phyloP scores from a whole-genome alignment of 2,329 filamentous ascomycete genomes.

The Aspergillus fijiensis region DNA sequence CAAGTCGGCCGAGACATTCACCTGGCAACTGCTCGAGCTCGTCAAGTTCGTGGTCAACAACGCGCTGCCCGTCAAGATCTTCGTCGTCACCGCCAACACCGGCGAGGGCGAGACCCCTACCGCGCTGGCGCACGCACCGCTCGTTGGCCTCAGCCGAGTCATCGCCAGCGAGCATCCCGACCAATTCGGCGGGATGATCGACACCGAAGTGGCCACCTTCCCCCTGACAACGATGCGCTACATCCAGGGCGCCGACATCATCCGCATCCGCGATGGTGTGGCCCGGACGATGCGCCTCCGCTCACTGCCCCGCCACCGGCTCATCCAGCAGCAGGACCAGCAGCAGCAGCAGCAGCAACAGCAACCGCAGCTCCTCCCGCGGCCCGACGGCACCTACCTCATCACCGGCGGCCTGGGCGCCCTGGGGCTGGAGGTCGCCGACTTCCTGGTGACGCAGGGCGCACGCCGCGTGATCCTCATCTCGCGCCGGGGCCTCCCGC shows the following conservation, averaged over 20 bases:
- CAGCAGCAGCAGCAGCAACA: too few species aligned
- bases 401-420: constrained; percentile 46
- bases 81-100: constrained; percentile 31
- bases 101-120: constrained; percentile 27
- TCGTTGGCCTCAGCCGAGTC: neutral
- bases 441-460: constrained; percentile 42
- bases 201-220: constrained; percentile 33
- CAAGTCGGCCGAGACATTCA: neutral
- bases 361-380: constrained; percentile 1
- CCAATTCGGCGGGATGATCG: constrained; percentile 40
- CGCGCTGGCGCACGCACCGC: constrained; percentile 7
- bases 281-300: constrained; percentile 35
- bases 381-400: constrained; percentile 41
- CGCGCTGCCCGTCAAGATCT: constrained; percentile 23
- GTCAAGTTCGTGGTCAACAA: constrained; percentile 8
- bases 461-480: constrained; percentile 44
- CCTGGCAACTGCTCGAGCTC: constrained; percentile 12
- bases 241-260: constrained; percentile 37
- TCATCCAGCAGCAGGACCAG: neutral
- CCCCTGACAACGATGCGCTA: constrained; percentile 41
- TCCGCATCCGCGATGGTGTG: constrained; percentile 43
- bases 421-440: constrained; percentile 40
- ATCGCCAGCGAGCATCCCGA: constrained; percentile 13
- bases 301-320: neutral
- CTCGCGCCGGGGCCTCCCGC: constrained; percentile 41